Percentiles rank a stretch among this genome's conserved stretches.
Evolutionary conservation across 306 rosid species (phyloP).

Genomic region (Ceratonia siliqua): DNA sequence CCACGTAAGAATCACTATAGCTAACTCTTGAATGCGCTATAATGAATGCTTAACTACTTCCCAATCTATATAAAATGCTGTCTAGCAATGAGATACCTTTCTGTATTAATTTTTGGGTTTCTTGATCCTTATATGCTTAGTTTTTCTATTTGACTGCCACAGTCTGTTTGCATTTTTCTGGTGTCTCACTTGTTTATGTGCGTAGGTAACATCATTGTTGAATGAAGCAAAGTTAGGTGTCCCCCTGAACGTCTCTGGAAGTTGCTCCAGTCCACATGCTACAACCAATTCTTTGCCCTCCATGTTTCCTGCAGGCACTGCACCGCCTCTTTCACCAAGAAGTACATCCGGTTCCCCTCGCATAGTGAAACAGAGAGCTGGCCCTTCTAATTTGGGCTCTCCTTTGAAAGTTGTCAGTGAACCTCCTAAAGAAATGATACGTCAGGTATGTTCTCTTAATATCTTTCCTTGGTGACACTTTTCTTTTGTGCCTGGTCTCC

Average conservation of each 20-base stretch:
- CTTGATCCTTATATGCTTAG: background rate
- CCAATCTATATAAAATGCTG: constrained; percentile 15
- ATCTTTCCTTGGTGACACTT: constrained; percentile 13
- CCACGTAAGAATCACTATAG: background rate
- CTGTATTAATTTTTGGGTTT: constrained; percentile 11
- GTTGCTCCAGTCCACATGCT: constrained; percentile 94
- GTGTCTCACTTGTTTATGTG: constrained; percentile 28
- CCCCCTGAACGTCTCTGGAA: constrained; percentile 90
- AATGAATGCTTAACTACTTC: background rate
- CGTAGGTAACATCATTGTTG: constrained; percentile 77
- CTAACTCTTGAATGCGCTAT: background rate
- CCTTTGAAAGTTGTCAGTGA: constrained; percentile 90
- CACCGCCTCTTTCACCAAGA: constrained; percentile 97
- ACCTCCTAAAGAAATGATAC: constrained; percentile 92
- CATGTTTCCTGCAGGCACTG: constrained; percentile 99
- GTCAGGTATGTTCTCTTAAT: constrained; percentile 61
- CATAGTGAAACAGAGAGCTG: constrained; percentile 80
- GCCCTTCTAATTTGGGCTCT: constrained; percentile 85
- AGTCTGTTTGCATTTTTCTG: constrained; percentile 1
- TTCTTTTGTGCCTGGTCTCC: constrained; percentile 24
- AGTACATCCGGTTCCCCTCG: constrained; percentile 98
- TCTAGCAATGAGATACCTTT: background rate
- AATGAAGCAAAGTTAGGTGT: constrained; percentile 87
- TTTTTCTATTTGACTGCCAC: constrained; percentile 5
- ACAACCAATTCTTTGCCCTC: constrained; percentile 79